Percentiles rank a stretch among this genome's conserved stretches.
These are phyloP conservation scores for Calonectria hongkongensis DNA, from an alignment of 2,329 filamentous ascomycete genomes.

Conservation along the genomic window DNA sequence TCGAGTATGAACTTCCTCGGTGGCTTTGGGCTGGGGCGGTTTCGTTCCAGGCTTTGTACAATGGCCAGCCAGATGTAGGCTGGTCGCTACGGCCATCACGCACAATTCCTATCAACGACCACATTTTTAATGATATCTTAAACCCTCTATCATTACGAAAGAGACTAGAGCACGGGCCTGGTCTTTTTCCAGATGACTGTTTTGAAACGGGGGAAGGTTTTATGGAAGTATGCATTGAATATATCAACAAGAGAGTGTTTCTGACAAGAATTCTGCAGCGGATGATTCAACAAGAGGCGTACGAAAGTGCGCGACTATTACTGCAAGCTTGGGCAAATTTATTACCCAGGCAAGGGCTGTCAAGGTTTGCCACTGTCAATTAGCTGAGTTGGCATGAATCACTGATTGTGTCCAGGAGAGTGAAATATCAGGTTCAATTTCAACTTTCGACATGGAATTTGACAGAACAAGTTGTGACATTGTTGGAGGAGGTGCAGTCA, in stretches of 20 bases:
- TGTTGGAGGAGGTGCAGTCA: too few relatives aligned
- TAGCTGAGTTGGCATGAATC: too few relatives aligned
- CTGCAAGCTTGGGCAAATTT: slow-evolving; percentile 40
- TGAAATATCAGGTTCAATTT: accelerated
- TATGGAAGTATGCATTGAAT: background rate
- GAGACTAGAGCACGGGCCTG: accelerated
- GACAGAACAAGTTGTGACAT: too few relatives aligned
- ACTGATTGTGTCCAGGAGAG: background rate
- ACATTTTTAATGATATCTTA: accelerated
- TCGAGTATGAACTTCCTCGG: slow-evolving; percentile 30
- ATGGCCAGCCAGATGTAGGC: background rate
- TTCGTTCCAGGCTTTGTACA: background rate
- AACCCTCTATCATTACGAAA: accelerated
- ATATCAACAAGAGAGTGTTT: accelerated
- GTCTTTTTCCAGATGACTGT: slow-evolving; percentile 32
- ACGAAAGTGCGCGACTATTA: background rate
- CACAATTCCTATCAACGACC: accelerated
- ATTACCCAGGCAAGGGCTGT: slow-evolving; percentile 33
- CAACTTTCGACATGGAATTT: too few relatives aligned
- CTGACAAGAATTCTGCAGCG: too few relatives aligned
- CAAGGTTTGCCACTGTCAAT: too few relatives aligned
- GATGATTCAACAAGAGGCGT: too few relatives aligned
- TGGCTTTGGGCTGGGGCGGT: slow-evolving; percentile 45
- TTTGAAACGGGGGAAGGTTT: accelerated
- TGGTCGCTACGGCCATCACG: slow-evolving; percentile 33